phyloP scores from a whole-genome alignment of 306 rosid genomes.

The Pyrus communis region DNA sequence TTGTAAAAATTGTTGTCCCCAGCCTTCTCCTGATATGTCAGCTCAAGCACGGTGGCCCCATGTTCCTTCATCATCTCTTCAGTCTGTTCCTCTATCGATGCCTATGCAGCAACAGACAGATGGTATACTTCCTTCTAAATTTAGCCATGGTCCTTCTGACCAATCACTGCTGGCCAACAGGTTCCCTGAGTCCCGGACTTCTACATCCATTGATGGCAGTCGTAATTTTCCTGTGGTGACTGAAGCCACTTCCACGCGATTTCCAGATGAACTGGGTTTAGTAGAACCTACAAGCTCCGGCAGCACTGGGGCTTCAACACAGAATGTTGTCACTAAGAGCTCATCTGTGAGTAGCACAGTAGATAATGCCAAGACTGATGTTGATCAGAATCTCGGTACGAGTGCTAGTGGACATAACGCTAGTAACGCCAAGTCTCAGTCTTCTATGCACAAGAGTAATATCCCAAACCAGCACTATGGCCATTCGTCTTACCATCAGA shows the following conservation, averaged over 20 bases:
- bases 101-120: constrained; percentile 59
- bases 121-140: constrained; percentile 46
- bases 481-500: constrained; percentile 59
- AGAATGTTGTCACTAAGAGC: constrained; percentile 26
- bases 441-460: constrained; percentile 38
- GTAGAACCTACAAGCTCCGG: constrained; percentile 46
- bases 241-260: constrained; percentile 49
- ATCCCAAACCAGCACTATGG: constrained; percentile 50
- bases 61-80: constrained; percentile 49
- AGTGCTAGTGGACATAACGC: constrained; percentile 39
- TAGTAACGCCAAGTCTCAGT: constrained; percentile 33
- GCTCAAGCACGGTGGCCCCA: constrained; percentile 82
- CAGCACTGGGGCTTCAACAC: constrained; percentile 35
- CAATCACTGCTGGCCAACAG: constrained; percentile 45
- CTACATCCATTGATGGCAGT: constrained; percentile 51
- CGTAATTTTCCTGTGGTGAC: constrained; percentile 45
- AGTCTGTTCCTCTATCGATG: constrained; percentile 64
- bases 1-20: constrained; percentile 22
- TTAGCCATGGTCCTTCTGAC: constrained; percentile 52
- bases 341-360: constrained; percentile 25
- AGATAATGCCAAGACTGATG: constrained; percentile 41
- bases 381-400: constrained; percentile 32
- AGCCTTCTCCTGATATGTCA: constrained; percentile 81
- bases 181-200: constrained; percentile 42
- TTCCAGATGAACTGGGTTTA: constrained; percentile 75